Evolutionary conservation across 805 yeast species (phyloP), one percentile per base, ranked within the genome.

Genomic region (Kluyveromyces dobzhanskii): DNA sequence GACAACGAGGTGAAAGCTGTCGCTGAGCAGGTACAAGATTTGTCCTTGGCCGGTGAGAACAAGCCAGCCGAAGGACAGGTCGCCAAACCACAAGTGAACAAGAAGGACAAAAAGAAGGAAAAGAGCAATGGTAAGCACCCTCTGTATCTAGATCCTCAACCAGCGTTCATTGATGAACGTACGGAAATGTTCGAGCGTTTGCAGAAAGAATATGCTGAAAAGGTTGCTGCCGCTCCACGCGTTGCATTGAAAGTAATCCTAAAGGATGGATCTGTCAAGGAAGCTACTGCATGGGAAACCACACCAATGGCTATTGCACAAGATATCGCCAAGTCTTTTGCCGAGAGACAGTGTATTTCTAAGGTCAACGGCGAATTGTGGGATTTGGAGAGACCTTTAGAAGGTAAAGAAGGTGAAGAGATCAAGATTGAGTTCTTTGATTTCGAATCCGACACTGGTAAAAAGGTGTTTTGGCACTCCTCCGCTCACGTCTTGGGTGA

Each of bases 401-500:
- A 92, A 66, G 65, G 63, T 10, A 82, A 75, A 44, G 61, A 67
- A 18, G 53, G 55, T 18, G 57, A 59, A 35, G 57, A 50, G 27
- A 38, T 61, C 35, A 61, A 56, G 38, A 69, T 92, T 46, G 92
- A 86, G 61, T 80, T 87, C 55, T 75, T 86, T 59, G 97, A 88
- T 59, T 92, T 92, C 55, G 94, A 86, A 29, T 72, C 85, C 44
- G 84, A 84, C n/a, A 97, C 88, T 57, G 98, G 97, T 64, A 85
- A 81, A 61, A 78, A 79, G 48, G 97, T 90, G 26, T 92, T 92
- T 68, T 92, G 98, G 98, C 98, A 92, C 64, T 92, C 98, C 2
- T 83, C 95, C 49, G 98, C 98, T 38, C 98, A 92, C 66, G 90
- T 92, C 40, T 70, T 92, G 53, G 98, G 98, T 66, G 98, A 92